Base-by-base conservation (phyloP, 306 rosid species). In the Gynostemma pentaphyllum region DNA sequence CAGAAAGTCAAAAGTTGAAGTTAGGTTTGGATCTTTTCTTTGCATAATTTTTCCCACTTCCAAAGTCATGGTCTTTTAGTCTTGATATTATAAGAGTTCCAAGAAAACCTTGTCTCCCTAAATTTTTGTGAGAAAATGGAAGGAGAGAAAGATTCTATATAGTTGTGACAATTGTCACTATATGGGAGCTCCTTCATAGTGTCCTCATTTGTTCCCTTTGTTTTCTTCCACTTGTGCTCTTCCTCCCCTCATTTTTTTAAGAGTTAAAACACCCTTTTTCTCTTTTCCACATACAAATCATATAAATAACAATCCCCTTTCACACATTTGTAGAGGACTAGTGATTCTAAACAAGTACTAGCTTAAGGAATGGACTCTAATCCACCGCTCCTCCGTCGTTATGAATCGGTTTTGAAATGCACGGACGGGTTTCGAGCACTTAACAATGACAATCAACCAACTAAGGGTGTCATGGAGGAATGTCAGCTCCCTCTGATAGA, bases 401-500 rank as follows among this genome's bases (percentile, higher is more conserved):
- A 81, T 68, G 76, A 63, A 54, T 45, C 74, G n/a, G 94, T 85
- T 69, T 28, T 81, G 67, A 67, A 39, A 56, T 41, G 73, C 30
- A 30, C 75, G 21, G 27, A 73, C 24, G 64, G 52, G 64, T 36
- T 46, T 28, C 72, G 50, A 51, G 66, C 64, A 67, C 51, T 73
- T 27, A 56, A 66, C 45, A 40, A 37, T 30, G 48, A 41, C 26
- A 47, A 36, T 36, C 69, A 37, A 37, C 72, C 70, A 49, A 60
- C 45, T 11, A 68, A 51, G 55, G 64, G 48, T 30, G 56, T 53
- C 48, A 76, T 78, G 76, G 78, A 79, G 52, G 85, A 83, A 75
- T 85, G 88, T 73, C 80, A 78, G 27, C 82, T 90, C 9, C 95
- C 97, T 41, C 53, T 90, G 73, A 83, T 90, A 72, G 94, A 90